Conservation (phyloP, 2,329 filamentous ascomycete species). For the Ophiostoma piceae region DNA sequence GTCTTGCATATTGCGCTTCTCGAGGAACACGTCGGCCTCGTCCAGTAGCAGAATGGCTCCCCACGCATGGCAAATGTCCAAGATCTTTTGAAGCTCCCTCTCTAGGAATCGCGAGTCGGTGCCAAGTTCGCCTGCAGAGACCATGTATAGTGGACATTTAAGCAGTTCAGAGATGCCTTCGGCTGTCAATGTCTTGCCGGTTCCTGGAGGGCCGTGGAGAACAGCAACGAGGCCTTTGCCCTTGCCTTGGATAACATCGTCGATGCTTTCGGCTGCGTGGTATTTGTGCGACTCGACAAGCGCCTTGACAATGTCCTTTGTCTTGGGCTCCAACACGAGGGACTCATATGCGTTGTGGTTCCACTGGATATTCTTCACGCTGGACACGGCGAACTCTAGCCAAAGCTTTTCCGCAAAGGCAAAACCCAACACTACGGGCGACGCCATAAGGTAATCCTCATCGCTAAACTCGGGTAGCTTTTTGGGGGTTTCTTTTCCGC, state of each 20-base stretch:
- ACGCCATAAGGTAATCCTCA: conserved; percentile 78
- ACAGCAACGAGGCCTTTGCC: conserved; percentile 78
- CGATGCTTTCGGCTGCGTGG: conserved; percentile 72
- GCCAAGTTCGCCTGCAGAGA: conserved; percentile 47
- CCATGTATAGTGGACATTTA: conserved; percentile 50
- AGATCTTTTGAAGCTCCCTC: conserved; percentile 43
- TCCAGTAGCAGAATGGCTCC: conserved; percentile 48
- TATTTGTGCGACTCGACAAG: conserved; percentile 81
- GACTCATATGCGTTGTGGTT: conserved; percentile 78
- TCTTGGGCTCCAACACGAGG: conserved; percentile 62
- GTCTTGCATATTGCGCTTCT: conserved; percentile 42
- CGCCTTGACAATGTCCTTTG: conserved; percentile 66
- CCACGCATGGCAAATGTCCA: conserved; percentile 47
- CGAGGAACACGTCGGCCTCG: conserved; percentile 51
- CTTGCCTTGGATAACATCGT: conserved; percentile 78
- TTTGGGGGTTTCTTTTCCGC: conserved; percentile 30
- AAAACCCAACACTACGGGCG: conserved; percentile 79
- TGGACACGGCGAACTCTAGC: conserved; percentile 80
- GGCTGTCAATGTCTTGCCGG: conserved; percentile 44
- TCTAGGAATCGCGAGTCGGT: conserved; percentile 41
- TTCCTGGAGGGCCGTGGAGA: conserved; percentile 64
- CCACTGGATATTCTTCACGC: conserved; percentile 76
- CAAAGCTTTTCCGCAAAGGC: conserved; percentile 84
- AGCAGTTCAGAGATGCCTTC: conserved; percentile 40
- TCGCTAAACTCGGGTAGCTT: conserved; percentile 60